phyloP scores from a whole-genome alignment of 139 green algal species.

The Chloropicon primus region DNA sequence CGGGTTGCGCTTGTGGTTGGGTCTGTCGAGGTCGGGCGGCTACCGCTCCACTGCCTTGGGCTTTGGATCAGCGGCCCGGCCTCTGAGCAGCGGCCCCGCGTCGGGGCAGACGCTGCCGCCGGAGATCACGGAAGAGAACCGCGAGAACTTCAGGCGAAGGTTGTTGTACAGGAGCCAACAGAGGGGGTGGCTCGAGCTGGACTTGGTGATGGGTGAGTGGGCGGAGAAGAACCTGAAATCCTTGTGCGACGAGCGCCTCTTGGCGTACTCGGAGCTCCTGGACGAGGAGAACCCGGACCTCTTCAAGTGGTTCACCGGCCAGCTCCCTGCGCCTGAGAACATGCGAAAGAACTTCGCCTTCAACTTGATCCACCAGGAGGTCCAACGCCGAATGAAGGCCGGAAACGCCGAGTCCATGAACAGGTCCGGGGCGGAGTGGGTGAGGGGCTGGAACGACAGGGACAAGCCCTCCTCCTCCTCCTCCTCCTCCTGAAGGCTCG shows the following conservation, averaged over 20 bases:
- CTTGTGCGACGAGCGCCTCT: slow-evolving; percentile 27
- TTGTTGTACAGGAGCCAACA: slow-evolving; percentile 65
- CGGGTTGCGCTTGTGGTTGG: too few relatives aligned
- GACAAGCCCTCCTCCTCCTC: slow-evolving; percentile 17
- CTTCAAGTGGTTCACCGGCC: slow-evolving; percentile 68
- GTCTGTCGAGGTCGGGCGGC: too few relatives aligned
- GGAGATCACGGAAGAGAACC: not conserved
- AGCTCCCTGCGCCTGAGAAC: slow-evolving; percentile 22
- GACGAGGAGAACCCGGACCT: slow-evolving; percentile 70
- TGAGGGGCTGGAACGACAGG: slow-evolving; percentile 55
- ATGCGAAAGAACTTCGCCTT: slow-evolving; percentile 41
- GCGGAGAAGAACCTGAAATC: slow-evolving; percentile 45
- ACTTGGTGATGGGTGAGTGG: slow-evolving; percentile 64
- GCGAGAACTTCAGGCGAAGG: slow-evolving; percentile 10
- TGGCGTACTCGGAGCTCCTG: slow-evolving; percentile 35
- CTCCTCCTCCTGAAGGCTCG: too few relatives aligned
- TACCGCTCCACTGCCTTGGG: too few relatives aligned
- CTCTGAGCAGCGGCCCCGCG: too few relatives aligned
- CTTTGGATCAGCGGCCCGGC: too few relatives aligned
- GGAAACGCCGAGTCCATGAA: not conserved
- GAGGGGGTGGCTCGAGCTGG: slow-evolving; percentile 70
- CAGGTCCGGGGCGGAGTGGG: slow-evolving; percentile 33
- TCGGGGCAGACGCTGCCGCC: too few relatives aligned
- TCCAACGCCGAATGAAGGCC: not conserved
- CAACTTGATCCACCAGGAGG: slow-evolving; percentile 19